Percentiles rank a stretch among this genome's conserved stretches.
These are phyloP conservation scores for Plasmodium adleri DNA, from an alignment of 169 alveolate genomes.

Conservation along the genomic window DNA sequence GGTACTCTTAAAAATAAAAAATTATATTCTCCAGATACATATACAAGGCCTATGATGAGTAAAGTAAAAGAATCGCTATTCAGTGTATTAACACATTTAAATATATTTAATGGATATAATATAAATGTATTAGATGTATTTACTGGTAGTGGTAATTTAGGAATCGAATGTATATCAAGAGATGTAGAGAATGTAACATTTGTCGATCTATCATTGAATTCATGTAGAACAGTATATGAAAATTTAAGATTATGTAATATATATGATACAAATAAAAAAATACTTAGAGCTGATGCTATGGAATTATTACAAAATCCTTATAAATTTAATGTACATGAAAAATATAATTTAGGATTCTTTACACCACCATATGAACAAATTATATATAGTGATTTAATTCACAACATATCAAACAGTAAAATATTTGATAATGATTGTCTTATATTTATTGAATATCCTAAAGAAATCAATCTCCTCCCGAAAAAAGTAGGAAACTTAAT, in stretches of 20 bases:
- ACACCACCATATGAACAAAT: slow-evolving; percentile 89
- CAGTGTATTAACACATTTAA: slow-evolving; percentile 75
- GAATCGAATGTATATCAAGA: slow-evolving; percentile 87
- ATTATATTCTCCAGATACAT: slow-evolving; percentile 79
- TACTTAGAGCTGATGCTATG: slow-evolving; percentile 85
- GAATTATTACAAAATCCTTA: slow-evolving; percentile 80
- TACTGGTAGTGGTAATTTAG: slow-evolving; percentile 89
- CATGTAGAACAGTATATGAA: slow-evolving; percentile 82
- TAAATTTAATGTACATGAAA: slow-evolving; percentile 78
- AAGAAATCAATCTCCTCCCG: slow-evolving; percentile 82
- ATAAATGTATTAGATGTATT: slow-evolving; percentile 84
- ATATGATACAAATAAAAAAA: slow-evolving; percentile 78
- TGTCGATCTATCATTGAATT: slow-evolving; percentile 83
- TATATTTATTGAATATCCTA: slow-evolving; percentile 87
- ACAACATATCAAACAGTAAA: slow-evolving; percentile 80
- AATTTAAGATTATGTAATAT: slow-evolving; percentile 12
- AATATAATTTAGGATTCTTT: slow-evolving; percentile 82
- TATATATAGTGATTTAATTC: slow-evolving; percentile 80
- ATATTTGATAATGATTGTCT: slow-evolving; percentile 79
- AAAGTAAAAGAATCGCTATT: slow-evolving; percentile 82
- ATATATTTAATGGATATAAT: slow-evolving; percentile 67
- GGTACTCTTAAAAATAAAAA: slow-evolving; percentile 80
- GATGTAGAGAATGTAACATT: slow-evolving; percentile 84
- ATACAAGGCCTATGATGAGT: slow-evolving; percentile 86
- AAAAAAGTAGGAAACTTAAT: slow-evolving; percentile 78